Percentiles rank a stretch among this genome's conserved stretches.
phyloP scores from a whole-genome alignment of 2,329 filamentous ascomycete genomes.

The Diaporthe amygdali region DNA sequence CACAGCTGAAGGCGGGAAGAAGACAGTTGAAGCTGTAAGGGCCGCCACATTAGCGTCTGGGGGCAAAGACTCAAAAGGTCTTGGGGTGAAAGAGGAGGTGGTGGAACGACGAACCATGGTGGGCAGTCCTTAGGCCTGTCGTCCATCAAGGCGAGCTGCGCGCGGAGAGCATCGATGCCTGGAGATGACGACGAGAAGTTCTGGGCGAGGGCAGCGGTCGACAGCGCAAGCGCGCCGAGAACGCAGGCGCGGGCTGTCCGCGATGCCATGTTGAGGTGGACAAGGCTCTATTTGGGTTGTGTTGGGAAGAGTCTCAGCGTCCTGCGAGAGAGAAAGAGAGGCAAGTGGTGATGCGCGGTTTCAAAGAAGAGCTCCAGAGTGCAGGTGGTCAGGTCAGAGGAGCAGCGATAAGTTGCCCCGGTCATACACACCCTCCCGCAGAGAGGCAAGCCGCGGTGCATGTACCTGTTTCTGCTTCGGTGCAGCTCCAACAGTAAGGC shows the following conservation, averaged over 20 bases:
- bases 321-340: neutral
- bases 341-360: neutral
- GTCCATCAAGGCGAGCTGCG: constrained; percentile 73
- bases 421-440: neutral
- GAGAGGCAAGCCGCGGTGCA: constrained; percentile 1
- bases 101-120: constrained; percentile 64
- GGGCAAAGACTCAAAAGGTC: constrained; percentile 13
- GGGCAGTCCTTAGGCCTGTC: constrained; percentile 79
- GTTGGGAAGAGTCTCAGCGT: neutral
- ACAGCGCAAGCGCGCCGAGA: constrained; percentile 46
- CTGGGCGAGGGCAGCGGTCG: constrained; percentile 44
- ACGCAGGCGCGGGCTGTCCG: constrained; percentile 43
- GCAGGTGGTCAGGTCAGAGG: constrained; percentile 2
- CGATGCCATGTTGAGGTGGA: constrained; percentile 44
- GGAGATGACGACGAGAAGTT: constrained; percentile 59
- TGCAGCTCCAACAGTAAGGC: neutral
- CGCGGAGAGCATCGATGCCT: constrained; percentile 60
- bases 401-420: constrained; percentile 7
- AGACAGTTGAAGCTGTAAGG: constrained; percentile 90
- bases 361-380: neutral
- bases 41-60: constrained; percentile 24
- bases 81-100: constrained; percentile 25
- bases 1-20: constrained; percentile 87
- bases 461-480: neutral
- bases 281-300: neutral